Evolutionary conservation across 768 basidiomycete genomes (phyloP).

Genomic region (Rhizopogon roseolus): DNA sequence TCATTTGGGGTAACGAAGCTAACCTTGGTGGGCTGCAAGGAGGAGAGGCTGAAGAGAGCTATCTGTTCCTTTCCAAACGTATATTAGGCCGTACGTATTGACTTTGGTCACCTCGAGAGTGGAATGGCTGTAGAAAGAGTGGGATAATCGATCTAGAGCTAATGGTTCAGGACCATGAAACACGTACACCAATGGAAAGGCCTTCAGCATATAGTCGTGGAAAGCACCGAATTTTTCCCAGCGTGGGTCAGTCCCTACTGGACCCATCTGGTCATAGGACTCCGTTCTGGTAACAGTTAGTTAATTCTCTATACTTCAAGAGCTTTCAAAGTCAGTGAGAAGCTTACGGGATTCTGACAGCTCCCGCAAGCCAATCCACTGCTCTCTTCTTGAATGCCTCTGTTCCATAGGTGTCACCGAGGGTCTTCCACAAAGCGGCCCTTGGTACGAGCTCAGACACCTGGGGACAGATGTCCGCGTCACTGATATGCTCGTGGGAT

Average conservation of each 20-base stretch:
- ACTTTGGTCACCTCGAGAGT: slow-evolving; percentile 50
- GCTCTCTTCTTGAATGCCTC: slow-evolving; percentile 31
- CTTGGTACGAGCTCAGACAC: slow-evolving; percentile 25
- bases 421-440: slow-evolving; percentile 27
- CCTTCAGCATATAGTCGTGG: slow-evolving; percentile 47
- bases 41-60: slow-evolving; percentile 52
- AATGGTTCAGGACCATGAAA: neutral
- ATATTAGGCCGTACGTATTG: slow-evolving; percentile 59
- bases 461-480: slow-evolving; percentile 30
- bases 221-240: slow-evolving; percentile 53
- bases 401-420: slow-evolving; percentile 27
- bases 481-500: neutral
- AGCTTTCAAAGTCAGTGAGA: neutral
- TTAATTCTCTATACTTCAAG: neutral
- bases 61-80: slow-evolving; percentile 49
- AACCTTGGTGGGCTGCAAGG: slow-evolving; percentile 51
- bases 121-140: slow-evolving; percentile 34
- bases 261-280: slow-evolving; percentile 44
- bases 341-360: slow-evolving; percentile 38
- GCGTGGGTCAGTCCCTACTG: slow-evolving; percentile 43
- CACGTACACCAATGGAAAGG: slow-evolving; percentile 61
- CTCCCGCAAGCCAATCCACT: slow-evolving; percentile 33
- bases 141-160: neutral
- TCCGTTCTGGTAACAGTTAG: slow-evolving; percentile 37
- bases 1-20: neutral